A percentile compares a stretch with the other conserved stretches of the same genome.
Conservation (phyloP, 768 basidiomycete species). For the Boletus subparvulus region DNA sequence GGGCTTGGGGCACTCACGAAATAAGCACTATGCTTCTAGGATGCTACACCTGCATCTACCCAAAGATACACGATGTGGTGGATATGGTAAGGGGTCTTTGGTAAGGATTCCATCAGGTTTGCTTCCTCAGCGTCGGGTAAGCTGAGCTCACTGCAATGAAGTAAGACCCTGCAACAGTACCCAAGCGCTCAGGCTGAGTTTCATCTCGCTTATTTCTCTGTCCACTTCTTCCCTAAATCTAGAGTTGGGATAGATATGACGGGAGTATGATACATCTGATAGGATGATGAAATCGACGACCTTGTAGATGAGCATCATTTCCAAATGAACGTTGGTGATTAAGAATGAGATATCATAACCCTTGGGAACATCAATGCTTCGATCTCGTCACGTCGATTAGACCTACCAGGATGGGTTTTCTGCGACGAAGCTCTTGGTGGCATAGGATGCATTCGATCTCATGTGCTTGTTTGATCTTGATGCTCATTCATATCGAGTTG, state of each 20-base stretch:
- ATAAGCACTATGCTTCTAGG: conserved; percentile 9
- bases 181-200: conserved; percentile 91
- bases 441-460: conserved; percentile 97
- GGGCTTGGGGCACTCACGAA: background rate
- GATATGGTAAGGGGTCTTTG: conserved; percentile 12
- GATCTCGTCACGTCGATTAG: conserved; percentile 12
- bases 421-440: conserved; percentile 93
- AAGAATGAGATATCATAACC: conserved; percentile 99
- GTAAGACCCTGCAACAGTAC: conserved; percentile 97
- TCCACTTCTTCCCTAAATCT: conserved; percentile 99
- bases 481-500: conserved; percentile 95
- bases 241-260: background rate
- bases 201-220: conserved; percentile 99
- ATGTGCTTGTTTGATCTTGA: conserved; percentile 99
- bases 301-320: conserved; percentile 99
- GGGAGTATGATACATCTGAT: background rate
- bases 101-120: conserved; percentile 6
- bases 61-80: conserved; percentile 4
- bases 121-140: background rate
- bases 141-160: conserved; percentile 70
- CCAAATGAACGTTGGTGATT: conserved; percentile 94
- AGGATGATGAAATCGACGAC: conserved; percentile 99
- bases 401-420: conserved; percentile 87
- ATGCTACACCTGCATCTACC: conserved; percentile 16
- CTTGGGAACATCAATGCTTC: conserved; percentile 40